These are phyloP conservation scores for Hypoxylon sp. DNA, from an alignment of 2,329 filamentous ascomycete genomes.

Conservation along the genomic window DNA sequence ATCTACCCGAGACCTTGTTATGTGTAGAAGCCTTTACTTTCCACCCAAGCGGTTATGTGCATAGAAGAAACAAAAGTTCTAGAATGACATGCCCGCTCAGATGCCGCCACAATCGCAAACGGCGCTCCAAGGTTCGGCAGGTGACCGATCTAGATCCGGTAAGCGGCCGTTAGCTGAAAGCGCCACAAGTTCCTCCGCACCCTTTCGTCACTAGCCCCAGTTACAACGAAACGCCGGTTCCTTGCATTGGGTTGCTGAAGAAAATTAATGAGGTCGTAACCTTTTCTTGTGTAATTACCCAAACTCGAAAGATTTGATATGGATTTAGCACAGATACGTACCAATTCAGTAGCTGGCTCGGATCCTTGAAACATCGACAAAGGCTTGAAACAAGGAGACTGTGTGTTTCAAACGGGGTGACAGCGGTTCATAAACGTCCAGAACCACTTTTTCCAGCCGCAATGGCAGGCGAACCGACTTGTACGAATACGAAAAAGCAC, in stretches of 20 bases:
- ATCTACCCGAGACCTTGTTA: background rate
- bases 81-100: background rate
- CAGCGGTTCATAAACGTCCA: conserved; percentile 8
- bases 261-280: background rate
- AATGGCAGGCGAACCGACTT: background rate
- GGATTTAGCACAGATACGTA: background rate
- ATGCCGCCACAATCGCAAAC: background rate
- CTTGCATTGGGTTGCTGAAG: background rate
- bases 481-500: conserved; percentile 1
- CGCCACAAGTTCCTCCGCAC: conserved; percentile 7
- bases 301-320: background rate
- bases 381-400: conserved; percentile 28
- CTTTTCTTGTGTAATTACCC: no score
- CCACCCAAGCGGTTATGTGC: background rate
- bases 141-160: conserved; percentile 15
- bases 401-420: conserved; percentile 19
- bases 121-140: background rate
- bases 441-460: conserved; percentile 10
- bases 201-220: conserved; percentile 4
- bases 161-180: background rate
- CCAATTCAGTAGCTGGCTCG: conserved; percentile 3
- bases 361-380: conserved; percentile 27
- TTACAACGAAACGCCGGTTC: background rate
- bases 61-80: background rate
- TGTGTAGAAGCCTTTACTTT: background rate